Evolutionary conservation across 1,284 basidiomycete genomes (phyloP).

Genomic region (Cerioporus squamosus): DNA sequence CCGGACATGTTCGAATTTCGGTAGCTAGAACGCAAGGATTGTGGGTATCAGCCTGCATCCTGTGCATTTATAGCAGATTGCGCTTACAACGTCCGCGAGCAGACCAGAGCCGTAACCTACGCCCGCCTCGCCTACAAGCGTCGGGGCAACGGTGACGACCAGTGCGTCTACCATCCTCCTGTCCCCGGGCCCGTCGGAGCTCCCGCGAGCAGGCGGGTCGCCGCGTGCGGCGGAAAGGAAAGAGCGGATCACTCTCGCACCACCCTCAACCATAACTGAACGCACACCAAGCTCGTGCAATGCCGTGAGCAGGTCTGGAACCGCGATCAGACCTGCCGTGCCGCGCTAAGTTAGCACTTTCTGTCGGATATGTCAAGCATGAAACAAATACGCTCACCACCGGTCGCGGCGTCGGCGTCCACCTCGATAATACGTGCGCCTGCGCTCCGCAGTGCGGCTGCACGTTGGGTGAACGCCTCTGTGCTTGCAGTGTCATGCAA

Average conservation of each 20-base stretch:
- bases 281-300: constrained; percentile 61
- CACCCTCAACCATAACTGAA: constrained; percentile 96
- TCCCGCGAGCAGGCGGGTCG: constrained; percentile 9
- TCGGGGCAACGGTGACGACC: constrained; percentile 85
- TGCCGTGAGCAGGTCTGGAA: constrained; percentile 54
- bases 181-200: not conserved
- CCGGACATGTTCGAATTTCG: constrained; percentile 32
- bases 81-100: constrained; percentile 25
- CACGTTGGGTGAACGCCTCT: constrained; percentile 43
- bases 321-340: constrained; percentile 47
- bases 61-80: not conserved
- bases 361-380: not conserved
- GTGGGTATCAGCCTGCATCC: constrained; percentile 1
- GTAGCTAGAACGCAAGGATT: constrained; percentile 21
- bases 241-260: constrained; percentile 80
- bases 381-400: constrained; percentile 14
- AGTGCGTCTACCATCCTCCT: constrained; percentile 61
- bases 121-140: constrained; percentile 76
- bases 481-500: constrained; percentile 18
- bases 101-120: constrained; percentile 53
- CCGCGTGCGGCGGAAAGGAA: constrained; percentile 56
- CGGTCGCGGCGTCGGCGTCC: constrained; percentile 24
- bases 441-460: constrained; percentile 43
- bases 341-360: not conserved
- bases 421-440: constrained; percentile 61